Evolutionary conservation across 352 stramenopile genomes (phyloP), one percentile per base, ranked within the genome.

Genomic region (Pythium oligandrum): DNA sequence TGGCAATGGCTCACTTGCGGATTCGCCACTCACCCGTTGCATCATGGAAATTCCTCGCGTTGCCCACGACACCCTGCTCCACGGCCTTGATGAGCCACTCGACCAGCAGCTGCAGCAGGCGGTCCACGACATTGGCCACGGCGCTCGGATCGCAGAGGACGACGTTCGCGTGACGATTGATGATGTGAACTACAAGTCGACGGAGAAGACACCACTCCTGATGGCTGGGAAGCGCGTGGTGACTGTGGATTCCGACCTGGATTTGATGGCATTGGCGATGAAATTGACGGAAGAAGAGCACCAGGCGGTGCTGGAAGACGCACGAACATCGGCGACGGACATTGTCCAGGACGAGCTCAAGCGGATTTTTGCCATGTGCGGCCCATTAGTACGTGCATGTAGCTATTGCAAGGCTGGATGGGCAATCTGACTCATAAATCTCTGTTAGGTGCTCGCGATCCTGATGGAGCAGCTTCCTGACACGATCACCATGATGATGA

Each of bases 21-120:
- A 26, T 26, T 26, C 17, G 17, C 17, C 17, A 26, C 17, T 26
- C 17, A 26, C 17, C 17, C 17, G 17, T 26, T 26, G 17, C 17
- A 47, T 3, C 35, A 69, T 69, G 61, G 62, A 70, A 30, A 39
- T 70, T 3, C 34, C 52, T 4, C 46, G 53, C 17, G 11, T 63
- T 17, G 45, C 39, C n/a, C 58, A 59, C 33, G 62, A 70, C 48
- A 37, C 30, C n/a, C 53, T 70, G 38, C 49, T 66, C 34, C 62
- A 60, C 51, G 33, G 55, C 40, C 35, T 70, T 26, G 57, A 70
- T 38, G 48, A 63, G 38, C 57, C 57, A 32, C 62, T 40, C n/a
- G 43, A 63, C n/a, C 26, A 31, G 10, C 10, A 10, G 6, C 49
- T 45, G 38, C 6, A 26, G 8, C 6, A 55, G 17, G 33, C n/a